Conservation (phyloP, 23 red algal species). For the Gracilariopsis chorda region DNA sequence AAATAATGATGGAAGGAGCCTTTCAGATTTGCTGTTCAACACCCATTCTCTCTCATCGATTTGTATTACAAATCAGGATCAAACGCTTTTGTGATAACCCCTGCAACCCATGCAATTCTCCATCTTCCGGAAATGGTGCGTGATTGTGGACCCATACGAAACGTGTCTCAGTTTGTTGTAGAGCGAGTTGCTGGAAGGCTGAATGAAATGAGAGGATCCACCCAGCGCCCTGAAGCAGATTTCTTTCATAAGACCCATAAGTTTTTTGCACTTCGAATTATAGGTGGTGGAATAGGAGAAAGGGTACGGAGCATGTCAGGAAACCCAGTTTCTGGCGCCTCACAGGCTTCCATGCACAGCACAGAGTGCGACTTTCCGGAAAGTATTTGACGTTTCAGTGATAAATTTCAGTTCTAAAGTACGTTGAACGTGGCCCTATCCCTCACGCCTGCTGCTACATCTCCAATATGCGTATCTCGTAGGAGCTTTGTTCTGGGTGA, state of each 20-base stretch:
- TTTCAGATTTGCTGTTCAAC: background rate
- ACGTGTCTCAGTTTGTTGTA: background rate
- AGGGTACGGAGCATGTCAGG: too few relatives aligned
- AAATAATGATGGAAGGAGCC: background rate
- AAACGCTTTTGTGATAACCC: background rate
- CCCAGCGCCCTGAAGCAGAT: background rate
- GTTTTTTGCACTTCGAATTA: background rate
- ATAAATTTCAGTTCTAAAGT: too few relatives aligned
- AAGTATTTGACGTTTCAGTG: too few relatives aligned
- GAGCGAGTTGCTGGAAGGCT: background rate
- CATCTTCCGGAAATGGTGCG: slow-evolving; percentile 2
- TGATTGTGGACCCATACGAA: background rate
- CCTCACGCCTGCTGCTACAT: background rate
- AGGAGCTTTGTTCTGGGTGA: background rate
- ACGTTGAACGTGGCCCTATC: background rate
- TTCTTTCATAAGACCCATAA: background rate
- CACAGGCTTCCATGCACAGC: too few relatives aligned
- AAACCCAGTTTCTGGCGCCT: too few relatives aligned
- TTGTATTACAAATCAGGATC: background rate
- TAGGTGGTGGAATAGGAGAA: background rate
- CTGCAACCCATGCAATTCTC: background rate
- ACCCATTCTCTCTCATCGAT: background rate
- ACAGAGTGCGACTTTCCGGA: background rate
- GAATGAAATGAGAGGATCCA: background rate
- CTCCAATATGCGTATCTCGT: background rate